A percentile compares a stretch with the other conserved stretches of the same genome.
Conservation (phyloP, 2,329 filamentous ascomycete genomes). For the Ascochyta rabiei region DNA sequence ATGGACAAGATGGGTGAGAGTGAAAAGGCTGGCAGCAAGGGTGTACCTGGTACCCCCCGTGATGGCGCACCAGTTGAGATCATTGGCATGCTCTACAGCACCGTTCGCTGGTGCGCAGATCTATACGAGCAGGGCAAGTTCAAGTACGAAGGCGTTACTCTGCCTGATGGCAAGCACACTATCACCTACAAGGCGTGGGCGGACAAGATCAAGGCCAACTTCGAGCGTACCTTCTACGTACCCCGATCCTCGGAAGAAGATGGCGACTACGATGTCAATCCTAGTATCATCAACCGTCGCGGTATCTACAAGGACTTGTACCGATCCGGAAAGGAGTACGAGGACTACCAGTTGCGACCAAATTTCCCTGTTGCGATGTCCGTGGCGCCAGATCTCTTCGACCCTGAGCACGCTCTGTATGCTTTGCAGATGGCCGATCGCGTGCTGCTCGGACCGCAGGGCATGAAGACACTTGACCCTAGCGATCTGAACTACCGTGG, state of each 20-base stretch:
- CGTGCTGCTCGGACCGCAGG: constrained; percentile 80
- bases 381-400: constrained; percentile 87
- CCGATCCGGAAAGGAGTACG: constrained; percentile 90
- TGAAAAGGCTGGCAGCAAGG: constrained; percentile 86
- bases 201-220: constrained; percentile 77
- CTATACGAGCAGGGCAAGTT: constrained; percentile 73
- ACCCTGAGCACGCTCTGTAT: constrained; percentile 74
- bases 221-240: constrained; percentile 91
- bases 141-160: constrained; percentile 74
- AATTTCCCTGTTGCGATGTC: constrained; percentile 98
- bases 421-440: constrained; percentile 82
- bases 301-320: constrained; percentile 99
- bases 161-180: constrained; percentile 60
- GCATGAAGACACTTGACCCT: constrained; percentile 95
- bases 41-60: constrained; percentile 91
- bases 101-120: constrained; percentile 76
- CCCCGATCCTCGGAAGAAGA: constrained; percentile 75
- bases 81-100: constrained; percentile 89
- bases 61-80: constrained; percentile 97
- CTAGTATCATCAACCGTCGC: constrained; percentile 80
- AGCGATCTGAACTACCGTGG: constrained; percentile 91
- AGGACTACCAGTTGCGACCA: constrained; percentile 93
- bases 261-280: constrained; percentile 77
- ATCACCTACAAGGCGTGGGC: constrained; percentile 84
- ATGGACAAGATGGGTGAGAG: constrained; percentile 99